Base-by-base conservation (phyloP, 2,329 filamentous ascomycete species). In the Periconia digitata region DNA sequence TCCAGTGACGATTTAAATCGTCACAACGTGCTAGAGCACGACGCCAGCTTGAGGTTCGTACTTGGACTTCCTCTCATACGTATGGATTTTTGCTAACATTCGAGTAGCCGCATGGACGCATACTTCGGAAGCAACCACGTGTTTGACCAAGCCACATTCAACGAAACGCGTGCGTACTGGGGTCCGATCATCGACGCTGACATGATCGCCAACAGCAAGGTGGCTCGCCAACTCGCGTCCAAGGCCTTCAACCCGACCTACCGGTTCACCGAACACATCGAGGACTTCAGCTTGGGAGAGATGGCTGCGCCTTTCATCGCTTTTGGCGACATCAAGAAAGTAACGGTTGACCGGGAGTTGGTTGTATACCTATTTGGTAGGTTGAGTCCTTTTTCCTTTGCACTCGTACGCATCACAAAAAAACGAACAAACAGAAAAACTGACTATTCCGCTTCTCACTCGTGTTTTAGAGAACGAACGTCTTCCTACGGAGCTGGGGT, bases 131-230 rank as follows among this genome's bases (percentile, higher is more conserved):
- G 77, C 61, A 77, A 77, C 54, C 72, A 78, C 54, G 47, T 74
- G 46, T 83, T 83, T 69, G 80, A 83, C 63, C 66, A 76, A 44
- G 74, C 71, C 2, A 60, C 81, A 52, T 83, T 82, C 60, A 72
- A 76, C 43, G 62, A 73, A 46, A 74, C 73, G 0, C 67, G 55
- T 34, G 48, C 55, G 4, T 82, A 76, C 64, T 83, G 78, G 76
- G 66, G 47, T 0, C 59, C 70, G 3, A 62, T 68, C 16, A 57
- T 82, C 0, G 56, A 53, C 2, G 49, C 54, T 1, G 36, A 59
- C 20, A 56, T 58, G 50, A 37, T 64, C 2, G 78, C 78, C 47
- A 76, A 77, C 49, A 71, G 72, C 54, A 76, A 78, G 47, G 42
- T 78, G 0, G 73, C 68, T 1, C 74, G 79, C 6, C 72, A 78